Conservation (phyloP, 148 eudicot genomes). For the Silene latifolia region DNA sequence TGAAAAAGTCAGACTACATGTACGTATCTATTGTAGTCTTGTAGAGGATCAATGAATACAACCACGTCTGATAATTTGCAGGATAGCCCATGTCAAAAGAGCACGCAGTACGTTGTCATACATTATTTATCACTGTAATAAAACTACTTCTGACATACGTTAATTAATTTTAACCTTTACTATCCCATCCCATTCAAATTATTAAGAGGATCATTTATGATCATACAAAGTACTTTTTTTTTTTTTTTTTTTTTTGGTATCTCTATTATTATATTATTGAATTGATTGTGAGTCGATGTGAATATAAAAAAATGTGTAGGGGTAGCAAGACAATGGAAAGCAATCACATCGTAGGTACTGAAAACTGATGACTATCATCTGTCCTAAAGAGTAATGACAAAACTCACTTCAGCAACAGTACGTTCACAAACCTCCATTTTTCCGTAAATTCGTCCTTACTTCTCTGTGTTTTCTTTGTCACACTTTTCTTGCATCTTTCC, state of each 20-base stretch:
- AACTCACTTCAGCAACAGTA: conserved; percentile 6
- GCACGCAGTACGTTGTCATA: background rate
- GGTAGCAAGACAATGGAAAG: too few relatives aligned
- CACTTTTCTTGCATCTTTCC: background rate
- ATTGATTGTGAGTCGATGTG: too few relatives aligned
- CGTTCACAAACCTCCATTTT: background rate
- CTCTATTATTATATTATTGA: too few relatives aligned
- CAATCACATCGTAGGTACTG: conserved; percentile 8
- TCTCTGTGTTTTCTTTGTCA: background rate
- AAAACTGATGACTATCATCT: conserved; percentile 13
- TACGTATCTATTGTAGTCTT: background rate
- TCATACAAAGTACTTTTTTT: too few relatives aligned
- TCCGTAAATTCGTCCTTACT: conserved; percentile 10
- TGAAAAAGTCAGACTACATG: background rate
- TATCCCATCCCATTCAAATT: background rate
- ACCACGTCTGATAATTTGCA: conserved; percentile 5
- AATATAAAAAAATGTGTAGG: too few relatives aligned
- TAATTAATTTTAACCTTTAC: background rate
- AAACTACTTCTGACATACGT: conserved; percentile 1
- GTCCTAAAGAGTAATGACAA: conserved; percentile 15
- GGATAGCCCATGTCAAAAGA: conserved; percentile 5
- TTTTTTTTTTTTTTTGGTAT: too few relatives aligned
- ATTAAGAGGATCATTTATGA: too few relatives aligned
- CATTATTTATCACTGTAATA: background rate
- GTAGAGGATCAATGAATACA: conserved; percentile 5